Conservation (phyloP, 441 rosid genomes). For the Syzygium malaccense region DNA sequence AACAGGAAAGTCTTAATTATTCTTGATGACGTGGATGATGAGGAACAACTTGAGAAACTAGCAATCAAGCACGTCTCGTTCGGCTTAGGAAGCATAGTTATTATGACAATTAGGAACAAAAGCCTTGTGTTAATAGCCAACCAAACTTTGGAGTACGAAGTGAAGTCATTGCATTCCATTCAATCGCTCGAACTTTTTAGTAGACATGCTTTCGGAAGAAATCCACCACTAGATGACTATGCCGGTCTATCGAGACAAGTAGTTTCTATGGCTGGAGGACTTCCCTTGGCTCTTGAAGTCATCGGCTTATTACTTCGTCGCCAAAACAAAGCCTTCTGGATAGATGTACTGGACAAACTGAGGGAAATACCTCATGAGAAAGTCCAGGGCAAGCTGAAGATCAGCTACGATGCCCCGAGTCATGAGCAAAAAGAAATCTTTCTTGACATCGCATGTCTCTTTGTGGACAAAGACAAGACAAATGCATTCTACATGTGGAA, state of each 20-base stretch:
- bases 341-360: not conserved
- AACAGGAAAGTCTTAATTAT: not conserved
- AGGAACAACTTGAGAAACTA: not conserved
- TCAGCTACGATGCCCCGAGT: not conserved
- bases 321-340: not conserved
- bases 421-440: not conserved
- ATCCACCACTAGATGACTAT: not conserved
- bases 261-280: not conserved
- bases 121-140: not conserved
- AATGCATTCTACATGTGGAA: not conserved
- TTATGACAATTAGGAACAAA: not conserved
- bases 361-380: not conserved
- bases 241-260: not conserved
- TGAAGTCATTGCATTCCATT: not conserved
- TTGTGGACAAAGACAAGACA: rapidly evolving
- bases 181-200: not conserved
- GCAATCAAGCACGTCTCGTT: not conserved
- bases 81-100: not conserved
- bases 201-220: not conserved
- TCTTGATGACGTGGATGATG: not conserved
- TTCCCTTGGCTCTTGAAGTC: not conserved
- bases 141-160: not conserved
- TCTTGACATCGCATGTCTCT: not conserved
- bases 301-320: not conserved
- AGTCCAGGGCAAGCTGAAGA: not conserved